Percentiles rank a stretch among this genome's conserved stretches.
phyloP scores from a whole-genome alignment of 164 flowering plant genomes.

The Magnolia changhungtana region DNA sequence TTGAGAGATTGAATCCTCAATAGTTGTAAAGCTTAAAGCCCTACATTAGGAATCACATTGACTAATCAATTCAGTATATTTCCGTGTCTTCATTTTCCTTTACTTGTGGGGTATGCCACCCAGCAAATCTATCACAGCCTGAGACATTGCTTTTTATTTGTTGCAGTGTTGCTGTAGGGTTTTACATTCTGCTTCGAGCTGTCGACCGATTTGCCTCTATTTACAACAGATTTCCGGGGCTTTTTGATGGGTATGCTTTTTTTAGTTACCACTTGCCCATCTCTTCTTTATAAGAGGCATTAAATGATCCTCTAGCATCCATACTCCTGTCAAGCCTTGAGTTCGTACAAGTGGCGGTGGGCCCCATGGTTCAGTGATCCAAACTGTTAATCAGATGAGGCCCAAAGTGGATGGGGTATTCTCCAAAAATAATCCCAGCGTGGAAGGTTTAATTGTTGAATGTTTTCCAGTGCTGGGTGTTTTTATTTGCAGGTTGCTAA shows the following conservation, averaged over 20 bases:
- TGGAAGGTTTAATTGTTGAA: neutral
- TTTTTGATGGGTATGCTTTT: conserved; percentile 70
- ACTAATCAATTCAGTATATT: too few species aligned
- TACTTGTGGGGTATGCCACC: neutral
- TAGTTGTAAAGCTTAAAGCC: too few species aligned
- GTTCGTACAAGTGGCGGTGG: neutral
- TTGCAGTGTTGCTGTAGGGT: conserved; percentile 69
- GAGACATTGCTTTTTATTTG: conserved; percentile 4
- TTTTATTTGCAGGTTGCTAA: too few species aligned
- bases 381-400: neutral
- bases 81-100: neutral
- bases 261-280: neutral
- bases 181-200: conserved; percentile 88
- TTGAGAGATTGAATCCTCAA: too few species aligned
- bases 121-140: neutral
- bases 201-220: conserved; percentile 85
- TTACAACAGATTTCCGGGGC: conserved; percentile 88
- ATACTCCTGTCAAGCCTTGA: neutral
- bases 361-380: neutral
- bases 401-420: neutral
- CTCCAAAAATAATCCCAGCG: neutral
- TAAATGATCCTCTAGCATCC: neutral
- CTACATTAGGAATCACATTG: too few species aligned
- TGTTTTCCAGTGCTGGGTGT: neutral
- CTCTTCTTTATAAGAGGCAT: neutral